A percentile compares a stretch with the other conserved stretches of the same genome.
Evolutionary conservation across 78 protist genomes (phyloP).

Genomic region (Dictyostelium firmibasis): DNA sequence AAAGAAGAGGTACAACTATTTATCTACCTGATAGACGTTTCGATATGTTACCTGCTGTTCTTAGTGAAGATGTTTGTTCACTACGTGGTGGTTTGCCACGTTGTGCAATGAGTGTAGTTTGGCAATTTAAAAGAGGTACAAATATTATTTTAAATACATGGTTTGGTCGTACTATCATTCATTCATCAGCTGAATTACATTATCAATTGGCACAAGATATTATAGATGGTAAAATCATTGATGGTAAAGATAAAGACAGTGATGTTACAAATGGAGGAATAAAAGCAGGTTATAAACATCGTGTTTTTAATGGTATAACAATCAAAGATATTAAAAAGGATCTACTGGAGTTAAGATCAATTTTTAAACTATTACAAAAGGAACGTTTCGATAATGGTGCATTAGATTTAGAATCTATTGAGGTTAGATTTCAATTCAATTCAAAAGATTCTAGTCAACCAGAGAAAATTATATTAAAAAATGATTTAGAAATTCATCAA

Average conservation of each 20-base stretch:
- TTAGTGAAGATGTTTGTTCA: conserved; percentile 87
- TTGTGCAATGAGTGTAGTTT: conserved; percentile 59
- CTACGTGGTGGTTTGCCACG: conserved; percentile 69
- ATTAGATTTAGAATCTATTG: conserved; percentile 61
- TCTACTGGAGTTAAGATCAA: background rate
- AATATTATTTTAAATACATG: conserved; percentile 22
- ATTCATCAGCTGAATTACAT: conserved; percentile 29
- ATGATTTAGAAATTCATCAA: conserved; percentile 78
- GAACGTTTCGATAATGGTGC: conserved; percentile 52
- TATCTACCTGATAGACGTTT: conserved; percentile 89
- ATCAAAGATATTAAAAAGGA: conserved; percentile 8
- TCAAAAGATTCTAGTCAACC: conserved; percentile 16
- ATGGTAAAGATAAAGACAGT: conserved; percentile 25
- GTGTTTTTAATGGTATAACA: background rate
- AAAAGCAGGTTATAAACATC: conserved; percentile 34
- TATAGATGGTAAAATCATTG: conserved; percentile 36
- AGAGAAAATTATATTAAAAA: conserved; percentile 45
- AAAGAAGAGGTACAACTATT: conserved; percentile 85
- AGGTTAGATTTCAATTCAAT: conserved; percentile 66
- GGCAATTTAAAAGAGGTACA: conserved; percentile 3
- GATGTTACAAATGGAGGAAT: background rate
- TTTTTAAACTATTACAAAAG: conserved; percentile 3
- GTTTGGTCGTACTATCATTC: conserved; percentile 78
- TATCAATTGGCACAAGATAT: conserved; percentile 82
- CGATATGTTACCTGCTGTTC: conserved; percentile 90